These are phyloP conservation scores for Salix viminalis DNA, from an alignment of 345 rosid genomes.

Conservation along the genomic window DNA sequence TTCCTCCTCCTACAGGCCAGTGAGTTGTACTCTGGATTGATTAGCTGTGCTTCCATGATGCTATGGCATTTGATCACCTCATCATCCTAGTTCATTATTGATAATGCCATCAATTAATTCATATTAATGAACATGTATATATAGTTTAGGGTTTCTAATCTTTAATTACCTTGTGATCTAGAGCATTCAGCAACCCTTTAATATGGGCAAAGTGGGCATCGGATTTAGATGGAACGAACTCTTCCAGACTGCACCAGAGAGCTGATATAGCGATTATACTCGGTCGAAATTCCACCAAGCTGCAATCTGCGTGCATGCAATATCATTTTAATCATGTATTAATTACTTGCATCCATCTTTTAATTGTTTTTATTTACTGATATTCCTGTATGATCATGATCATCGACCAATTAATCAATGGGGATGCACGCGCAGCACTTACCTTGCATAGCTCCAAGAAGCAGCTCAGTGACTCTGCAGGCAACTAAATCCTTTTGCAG, in stretches of 20 bases:
- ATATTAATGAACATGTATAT: not conserved
- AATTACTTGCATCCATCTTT: too few relatives aligned
- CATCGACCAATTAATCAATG: too few relatives aligned
- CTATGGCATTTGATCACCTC: slow-evolving; percentile 31
- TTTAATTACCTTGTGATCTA: slow-evolving; percentile 29
- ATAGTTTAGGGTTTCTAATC: not conserved
- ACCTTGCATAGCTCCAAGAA: slow-evolving; percentile 49
- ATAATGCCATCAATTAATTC: not conserved
- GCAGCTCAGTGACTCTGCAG: slow-evolving; percentile 33
- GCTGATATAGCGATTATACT: slow-evolving; percentile 50
- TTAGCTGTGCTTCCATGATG: slow-evolving; percentile 30
- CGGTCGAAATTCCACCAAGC: slow-evolving; percentile 45
- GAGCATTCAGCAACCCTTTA: slow-evolving; percentile 18
- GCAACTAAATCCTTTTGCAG: slow-evolving; percentile 27
- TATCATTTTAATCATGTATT: too few relatives aligned
- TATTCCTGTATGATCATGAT: not conserved
- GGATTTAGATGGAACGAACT: slow-evolving; percentile 21
- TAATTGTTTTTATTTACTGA: too few relatives aligned
- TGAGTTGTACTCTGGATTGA: slow-evolving; percentile 6
- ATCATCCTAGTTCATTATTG: slow-evolving; percentile 1
- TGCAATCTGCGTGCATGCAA: slow-evolving; percentile 34
- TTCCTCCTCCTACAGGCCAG: not conserved
- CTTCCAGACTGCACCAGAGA: slow-evolving; percentile 37
- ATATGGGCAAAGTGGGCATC: slow-evolving; percentile 12
- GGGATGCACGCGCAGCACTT: not conserved